These are phyloP conservation scores for Colletotrichum musae DNA, from an alignment of 2,329 filamentous ascomycete genomes.

Conservation along the genomic window DNA sequence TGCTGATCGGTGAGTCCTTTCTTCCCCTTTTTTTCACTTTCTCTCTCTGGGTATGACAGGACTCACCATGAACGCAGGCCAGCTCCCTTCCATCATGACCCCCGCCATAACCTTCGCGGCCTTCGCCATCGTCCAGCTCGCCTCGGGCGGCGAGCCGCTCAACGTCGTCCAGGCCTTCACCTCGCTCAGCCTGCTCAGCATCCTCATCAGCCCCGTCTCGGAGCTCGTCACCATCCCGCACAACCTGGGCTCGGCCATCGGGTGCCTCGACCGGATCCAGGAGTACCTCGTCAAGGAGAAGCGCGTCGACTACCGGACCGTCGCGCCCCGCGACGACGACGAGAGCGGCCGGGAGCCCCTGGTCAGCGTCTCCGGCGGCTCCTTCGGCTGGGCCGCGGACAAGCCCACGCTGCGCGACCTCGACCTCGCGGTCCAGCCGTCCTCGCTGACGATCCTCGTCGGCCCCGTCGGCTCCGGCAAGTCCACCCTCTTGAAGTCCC, in stretches of 20 bases:
- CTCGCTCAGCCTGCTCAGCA: slow-evolving; percentile 24
- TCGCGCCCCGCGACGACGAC: too few relatives aligned
- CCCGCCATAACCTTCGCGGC: slow-evolving; percentile 33
- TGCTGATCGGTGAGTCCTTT: slow-evolving; percentile 5
- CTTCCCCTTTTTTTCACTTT: too few relatives aligned
- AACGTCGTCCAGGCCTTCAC: slow-evolving; percentile 37
- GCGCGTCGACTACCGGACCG: slow-evolving; percentile 13
- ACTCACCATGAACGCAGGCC: slow-evolving; percentile 2
- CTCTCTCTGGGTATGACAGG: neutral
- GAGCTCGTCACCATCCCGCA: slow-evolving; percentile 35
- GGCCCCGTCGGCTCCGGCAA: slow-evolving; percentile 53
- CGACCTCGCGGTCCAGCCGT: neutral
- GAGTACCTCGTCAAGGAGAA: slow-evolving; percentile 42
- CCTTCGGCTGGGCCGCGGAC: slow-evolving; percentile 12
- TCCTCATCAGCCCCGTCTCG: slow-evolving; percentile 21
- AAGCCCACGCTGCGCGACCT: neutral
- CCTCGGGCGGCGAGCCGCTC: slow-evolving; percentile 13
- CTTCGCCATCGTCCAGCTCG: slow-evolving; percentile 20
- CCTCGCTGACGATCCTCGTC: neutral
- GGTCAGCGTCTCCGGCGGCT: neutral
- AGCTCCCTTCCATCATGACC: slow-evolving; percentile 22
- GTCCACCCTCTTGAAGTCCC: slow-evolving; percentile 50
- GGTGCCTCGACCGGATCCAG: slow-evolving; percentile 47
- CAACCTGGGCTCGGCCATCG: slow-evolving; percentile 40
- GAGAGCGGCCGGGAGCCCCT: neutral